These are phyloP conservation scores for Gastrolobium villosum DNA, from an alignment of 306 rosid species.

Conservation along the genomic window DNA sequence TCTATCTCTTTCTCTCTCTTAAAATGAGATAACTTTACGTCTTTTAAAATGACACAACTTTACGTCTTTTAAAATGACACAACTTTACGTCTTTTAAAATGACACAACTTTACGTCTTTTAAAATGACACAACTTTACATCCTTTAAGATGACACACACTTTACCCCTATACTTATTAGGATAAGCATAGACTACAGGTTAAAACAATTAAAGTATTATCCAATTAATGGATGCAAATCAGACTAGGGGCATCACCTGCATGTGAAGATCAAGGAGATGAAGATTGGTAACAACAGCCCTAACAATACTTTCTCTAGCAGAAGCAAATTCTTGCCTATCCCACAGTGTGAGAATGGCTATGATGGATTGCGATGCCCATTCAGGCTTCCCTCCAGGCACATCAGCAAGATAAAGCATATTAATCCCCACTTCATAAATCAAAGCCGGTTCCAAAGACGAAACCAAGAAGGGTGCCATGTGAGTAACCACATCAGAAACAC, in stretches of 20 bases:
- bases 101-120: too few relatives aligned
- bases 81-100: too few relatives aligned
- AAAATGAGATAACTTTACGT: too few relatives aligned
- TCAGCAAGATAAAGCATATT: constrained; percentile 97
- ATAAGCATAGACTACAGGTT: constrained; percentile 7
- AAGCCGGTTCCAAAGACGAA: constrained; percentile 92
- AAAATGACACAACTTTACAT: too few relatives aligned
- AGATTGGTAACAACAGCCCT: constrained; percentile 97
- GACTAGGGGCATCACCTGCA: constrained; percentile 74
- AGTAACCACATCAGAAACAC: constrained; percentile 92
- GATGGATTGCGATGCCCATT: constrained; percentile 97
- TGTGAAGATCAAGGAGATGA: constrained; percentile 95
- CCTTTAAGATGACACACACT: too few relatives aligned
- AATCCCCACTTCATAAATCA: constrained; percentile 94
- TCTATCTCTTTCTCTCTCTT: too few relatives aligned
- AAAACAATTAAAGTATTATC: not conserved
- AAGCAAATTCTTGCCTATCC: constrained; percentile 96
- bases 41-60: too few relatives aligned
- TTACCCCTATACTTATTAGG: not conserved
- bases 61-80: too few relatives aligned
- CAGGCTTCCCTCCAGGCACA: constrained; percentile 98
- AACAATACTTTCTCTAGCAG: constrained; percentile 95
- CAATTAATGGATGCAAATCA: constrained; percentile 22
- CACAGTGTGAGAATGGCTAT: constrained; percentile 94
- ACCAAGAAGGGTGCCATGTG: constrained; percentile 95